Evolutionary conservation across 805 yeast species (phyloP).

Genomic region (Saturnispora zaruensis): DNA sequence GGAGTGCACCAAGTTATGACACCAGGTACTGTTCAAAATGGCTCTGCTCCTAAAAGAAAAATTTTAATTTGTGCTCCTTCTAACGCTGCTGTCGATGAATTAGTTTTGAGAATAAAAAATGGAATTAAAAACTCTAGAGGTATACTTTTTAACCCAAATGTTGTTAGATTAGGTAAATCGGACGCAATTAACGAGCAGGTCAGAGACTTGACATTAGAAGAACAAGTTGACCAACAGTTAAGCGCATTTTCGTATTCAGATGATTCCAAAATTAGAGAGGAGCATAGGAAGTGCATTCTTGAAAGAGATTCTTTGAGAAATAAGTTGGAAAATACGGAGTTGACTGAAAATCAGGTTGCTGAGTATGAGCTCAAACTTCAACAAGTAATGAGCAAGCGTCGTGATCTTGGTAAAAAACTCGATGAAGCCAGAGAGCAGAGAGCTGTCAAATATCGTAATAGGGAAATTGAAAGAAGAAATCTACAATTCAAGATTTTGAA

Average conservation of each 20-base stretch:
- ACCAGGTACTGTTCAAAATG: slow-evolving; percentile 10
- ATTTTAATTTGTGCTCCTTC: slow-evolving; percentile 94
- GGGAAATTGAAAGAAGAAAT: slow-evolving; percentile 70
- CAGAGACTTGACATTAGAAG: slow-evolving; percentile 76
- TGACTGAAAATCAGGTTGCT: slow-evolving; percentile 36
- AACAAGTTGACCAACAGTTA: slow-evolving; percentile 60
- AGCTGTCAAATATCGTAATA: slow-evolving; percentile 58
- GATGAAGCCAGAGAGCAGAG: slow-evolving; percentile 74
- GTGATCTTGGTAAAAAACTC: slow-evolving; percentile 60
- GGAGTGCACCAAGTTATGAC: slow-evolving; percentile 10
- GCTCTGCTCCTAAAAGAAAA: slow-evolving; percentile 33
- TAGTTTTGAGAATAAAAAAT: slow-evolving; percentile 68
- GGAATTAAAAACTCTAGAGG: slow-evolving; percentile 62
- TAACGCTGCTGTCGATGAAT: slow-evolving; percentile 97
- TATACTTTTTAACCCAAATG: slow-evolving; percentile 43
- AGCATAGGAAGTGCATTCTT: slow-evolving; percentile 41
- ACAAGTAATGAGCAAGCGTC: slow-evolving; percentile 50
- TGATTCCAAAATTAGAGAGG: slow-evolving; percentile 42
- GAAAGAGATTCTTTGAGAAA: slow-evolving; percentile 51
- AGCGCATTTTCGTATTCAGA: slow-evolving; percentile 30
- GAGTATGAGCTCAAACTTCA: slow-evolving; percentile 44
- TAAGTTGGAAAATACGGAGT: slow-evolving; percentile 21
- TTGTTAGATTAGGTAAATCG: slow-evolving; percentile 83
- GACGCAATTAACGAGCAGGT: slow-evolving; percentile 83
- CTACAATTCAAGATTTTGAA: slow-evolving; percentile 64